These are phyloP conservation scores for Claviceps purpurea DNA, from an alignment of 2,329 filamentous ascomycete species.

Conservation along the genomic window DNA sequence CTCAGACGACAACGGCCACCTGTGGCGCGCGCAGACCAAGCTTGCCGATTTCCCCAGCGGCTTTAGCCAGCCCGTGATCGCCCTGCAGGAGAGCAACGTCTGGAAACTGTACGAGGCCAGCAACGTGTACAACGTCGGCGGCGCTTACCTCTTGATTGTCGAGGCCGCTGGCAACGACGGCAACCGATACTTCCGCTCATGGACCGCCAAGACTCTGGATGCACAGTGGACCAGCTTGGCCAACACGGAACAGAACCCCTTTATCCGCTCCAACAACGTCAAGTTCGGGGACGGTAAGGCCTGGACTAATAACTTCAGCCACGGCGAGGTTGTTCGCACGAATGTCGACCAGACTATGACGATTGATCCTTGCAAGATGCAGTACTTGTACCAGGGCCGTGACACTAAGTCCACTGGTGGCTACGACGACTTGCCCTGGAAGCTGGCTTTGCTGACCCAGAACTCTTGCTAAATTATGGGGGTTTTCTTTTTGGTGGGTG, in stretches of 20 bases:
- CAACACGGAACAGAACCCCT: conserved; percentile 40
- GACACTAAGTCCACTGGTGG: conserved; percentile 24
- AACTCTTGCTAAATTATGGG: neutral
- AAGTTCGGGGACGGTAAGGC: conserved; percentile 27
- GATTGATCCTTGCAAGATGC: conserved; percentile 50
- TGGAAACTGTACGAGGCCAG: conserved; percentile 51
- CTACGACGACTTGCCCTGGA: conserved; percentile 22
- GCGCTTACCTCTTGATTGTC: conserved; percentile 54
- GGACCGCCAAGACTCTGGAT: conserved; percentile 42
- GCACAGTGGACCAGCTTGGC: conserved; percentile 48
- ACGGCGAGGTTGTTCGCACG: conserved; percentile 46
- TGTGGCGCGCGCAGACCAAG: conserved; percentile 51
- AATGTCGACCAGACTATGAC: conserved; percentile 49
- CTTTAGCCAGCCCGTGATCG: conserved; percentile 38
- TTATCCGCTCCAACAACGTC: conserved; percentile 51
- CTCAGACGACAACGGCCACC: conserved; percentile 50
- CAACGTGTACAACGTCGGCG: conserved; percentile 48
- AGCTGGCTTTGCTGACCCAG: conserved; percentile 1
- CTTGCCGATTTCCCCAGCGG: conserved; percentile 46
- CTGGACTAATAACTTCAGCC: conserved; percentile 56
- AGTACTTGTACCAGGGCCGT: conserved; percentile 49
- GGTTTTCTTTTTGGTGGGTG: too few species aligned
- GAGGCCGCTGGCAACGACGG: conserved; percentile 44
- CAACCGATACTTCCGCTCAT: conserved; percentile 50
- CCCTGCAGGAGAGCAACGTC: conserved; percentile 39